Evolutionary conservation across 176 grass and related monocot species (phyloP).

Genomic region (Neostapfia colusana): DNA sequence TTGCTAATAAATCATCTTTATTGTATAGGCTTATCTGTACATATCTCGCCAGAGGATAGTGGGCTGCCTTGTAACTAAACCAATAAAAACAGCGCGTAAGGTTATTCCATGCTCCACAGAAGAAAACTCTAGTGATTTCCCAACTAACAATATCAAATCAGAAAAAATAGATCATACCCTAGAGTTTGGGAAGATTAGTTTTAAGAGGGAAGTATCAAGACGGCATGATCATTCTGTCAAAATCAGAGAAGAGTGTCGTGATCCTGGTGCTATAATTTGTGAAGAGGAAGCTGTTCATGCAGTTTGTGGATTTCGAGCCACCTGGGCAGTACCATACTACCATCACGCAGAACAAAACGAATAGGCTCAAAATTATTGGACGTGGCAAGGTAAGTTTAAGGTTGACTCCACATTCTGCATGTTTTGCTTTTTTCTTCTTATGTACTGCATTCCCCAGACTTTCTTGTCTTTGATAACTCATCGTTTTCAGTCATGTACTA

Average conservation of each 20-base stretch:
- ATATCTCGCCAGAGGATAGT: constrained; percentile 72
- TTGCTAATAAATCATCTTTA: constrained; percentile 5
- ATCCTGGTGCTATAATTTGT: constrained; percentile 64
- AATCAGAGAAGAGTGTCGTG: constrained; percentile 33
- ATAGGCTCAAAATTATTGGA: constrained; percentile 71
- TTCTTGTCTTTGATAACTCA: background rate
- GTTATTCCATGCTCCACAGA: constrained; percentile 47
- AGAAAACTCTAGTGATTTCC: background rate
- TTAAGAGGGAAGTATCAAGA: constrained; percentile 71
- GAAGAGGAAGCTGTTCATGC: constrained; percentile 61
- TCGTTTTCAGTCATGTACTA: background rate
- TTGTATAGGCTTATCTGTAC: constrained; percentile 72
- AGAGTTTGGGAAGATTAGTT: constrained; percentile 73
- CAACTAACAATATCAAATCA: constrained; percentile 27
- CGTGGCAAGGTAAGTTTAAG: constrained; percentile 56
- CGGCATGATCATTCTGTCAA: constrained; percentile 35
- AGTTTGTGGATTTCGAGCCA: constrained; percentile 71
- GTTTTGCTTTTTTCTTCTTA: background rate
- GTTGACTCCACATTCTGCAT: background rate
- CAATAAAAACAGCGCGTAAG: constrained; percentile 72
- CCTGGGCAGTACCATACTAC: constrained; percentile 76
- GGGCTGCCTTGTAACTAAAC: constrained; percentile 79
- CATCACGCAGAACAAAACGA: constrained; percentile 62
- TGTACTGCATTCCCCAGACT: background rate
- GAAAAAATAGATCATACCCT: constrained; percentile 44